Evolutionary conservation across 2,329 filamentous ascomycete species (phyloP).

Genomic region (Paecilomyces dactylethromorphus): DNA sequence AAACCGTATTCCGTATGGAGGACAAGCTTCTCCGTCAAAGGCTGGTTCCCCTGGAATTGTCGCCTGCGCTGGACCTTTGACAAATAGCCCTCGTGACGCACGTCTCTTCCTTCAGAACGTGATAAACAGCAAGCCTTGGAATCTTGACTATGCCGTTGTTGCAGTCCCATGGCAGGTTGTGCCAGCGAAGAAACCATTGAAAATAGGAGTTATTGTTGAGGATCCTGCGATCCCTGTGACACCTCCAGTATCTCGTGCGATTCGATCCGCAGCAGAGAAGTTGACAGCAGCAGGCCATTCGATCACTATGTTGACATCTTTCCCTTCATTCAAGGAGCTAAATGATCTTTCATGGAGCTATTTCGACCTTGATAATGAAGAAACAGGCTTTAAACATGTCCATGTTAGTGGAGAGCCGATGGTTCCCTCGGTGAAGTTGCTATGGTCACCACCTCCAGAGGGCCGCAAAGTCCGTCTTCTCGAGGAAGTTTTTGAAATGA

Average conservation of each 20-base stretch:
- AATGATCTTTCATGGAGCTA: conserved; percentile 18
- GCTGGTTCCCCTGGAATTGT: conserved; percentile 13
- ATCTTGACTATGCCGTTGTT: conserved; percentile 15
- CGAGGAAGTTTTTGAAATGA: neutral
- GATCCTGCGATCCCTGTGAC: conserved; percentile 1
- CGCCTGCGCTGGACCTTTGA: conserved; percentile 13
- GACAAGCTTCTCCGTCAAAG: conserved; percentile 9
- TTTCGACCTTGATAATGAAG: neutral
- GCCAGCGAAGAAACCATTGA: conserved; percentile 3
- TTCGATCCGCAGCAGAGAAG: neutral
- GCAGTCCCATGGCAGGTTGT: conserved; percentile 18
- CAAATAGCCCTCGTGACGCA: conserved; percentile 18
- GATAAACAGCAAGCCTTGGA: conserved; percentile 13
- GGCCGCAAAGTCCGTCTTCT: neutral
- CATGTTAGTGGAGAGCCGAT: neutral
- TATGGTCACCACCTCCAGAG: neutral
- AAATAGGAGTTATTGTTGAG: conserved; percentile 13
- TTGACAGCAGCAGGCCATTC: neutral
- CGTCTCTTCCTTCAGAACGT: conserved; percentile 15
- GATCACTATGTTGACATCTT: conserved; percentile 10
- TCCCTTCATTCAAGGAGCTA: conserved; percentile 39
- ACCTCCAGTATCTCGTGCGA: neutral
- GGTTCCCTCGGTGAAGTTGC: neutral
- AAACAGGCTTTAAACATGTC: neutral
- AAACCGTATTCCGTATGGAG: conserved; percentile 23